Evolutionary conservation across 1,284 basidiomycete genomes (phyloP), one percentile per base, ranked within the genome.

Genomic region (Violaceomyces palustris): DNA sequence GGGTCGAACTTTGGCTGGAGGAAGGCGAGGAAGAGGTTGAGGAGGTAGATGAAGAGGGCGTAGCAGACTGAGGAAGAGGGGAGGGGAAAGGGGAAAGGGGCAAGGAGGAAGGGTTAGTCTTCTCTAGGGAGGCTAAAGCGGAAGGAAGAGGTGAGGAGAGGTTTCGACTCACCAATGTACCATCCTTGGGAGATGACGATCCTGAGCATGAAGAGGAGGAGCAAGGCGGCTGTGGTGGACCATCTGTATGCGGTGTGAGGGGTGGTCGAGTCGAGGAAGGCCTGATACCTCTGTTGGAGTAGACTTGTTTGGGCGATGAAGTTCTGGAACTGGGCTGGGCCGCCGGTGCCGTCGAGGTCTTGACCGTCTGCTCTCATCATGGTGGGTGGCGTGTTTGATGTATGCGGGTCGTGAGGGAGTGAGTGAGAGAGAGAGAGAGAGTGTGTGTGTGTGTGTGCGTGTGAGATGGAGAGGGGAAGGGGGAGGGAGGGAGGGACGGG

Each of bases 1-100:
- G 94, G 93, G 76, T 99, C 94, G 74, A 98, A 98, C 74, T 85
- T 88, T 29, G 90, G 89, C 77, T 88, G 87, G 6, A 92, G 78
- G 77, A 92, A 91, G 6, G 86, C 87, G 52, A 90, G 78, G 29
- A 91, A 81, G 40, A 92, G 75, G 75, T 77, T 74, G 55, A 73
- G 56, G 25, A 74, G 64, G 39, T 69, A 74, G 61, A 72, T 72
- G 45, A 68, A 65, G 29, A 72, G 59, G 10, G 66, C 67, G 43
- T 72, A 72, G 50, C 70, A 72, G 18, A 71, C 63, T 53, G 36
- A n/a, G 31, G 26, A 17, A 35, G 40, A 8, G 8, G 2, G 12
- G 24, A 37, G 8, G 3, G 30, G 21, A 18, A 22, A 26, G 31
- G 19, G n/a, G n/a, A n/a, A 28, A 9, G n/a, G 9, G 26, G 26